phyloP scores from a whole-genome alignment of 805 yeast genomes.

The Wickerhamiella parazyma region DNA sequence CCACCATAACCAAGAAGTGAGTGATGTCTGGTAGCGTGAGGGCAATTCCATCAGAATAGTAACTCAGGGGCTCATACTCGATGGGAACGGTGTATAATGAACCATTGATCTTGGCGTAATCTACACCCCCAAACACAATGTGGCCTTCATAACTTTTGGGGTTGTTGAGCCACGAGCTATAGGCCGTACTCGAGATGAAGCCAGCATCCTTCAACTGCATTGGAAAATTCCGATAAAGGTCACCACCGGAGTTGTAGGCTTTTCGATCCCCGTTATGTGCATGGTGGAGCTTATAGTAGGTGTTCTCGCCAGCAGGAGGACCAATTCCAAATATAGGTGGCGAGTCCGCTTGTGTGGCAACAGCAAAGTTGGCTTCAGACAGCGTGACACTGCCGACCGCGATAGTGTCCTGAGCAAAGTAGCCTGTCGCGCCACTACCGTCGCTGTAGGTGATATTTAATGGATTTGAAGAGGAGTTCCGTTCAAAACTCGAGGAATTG shows the following conservation, averaged over 20 bases:
- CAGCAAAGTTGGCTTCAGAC: conserved; percentile 38
- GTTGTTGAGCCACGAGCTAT: conserved; percentile 32
- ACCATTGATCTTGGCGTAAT: conserved; percentile 30
- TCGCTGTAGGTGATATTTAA: conserved; percentile 30
- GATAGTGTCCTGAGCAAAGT: conserved; percentile 35
- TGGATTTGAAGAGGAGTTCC: not conserved
- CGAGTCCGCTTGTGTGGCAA: conserved; percentile 51
- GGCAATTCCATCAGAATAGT: not conserved
- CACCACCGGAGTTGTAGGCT: not conserved
- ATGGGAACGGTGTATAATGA: conserved; percentile 9
- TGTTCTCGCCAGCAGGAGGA: conserved; percentile 21
- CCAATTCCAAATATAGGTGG: conserved; percentile 36
- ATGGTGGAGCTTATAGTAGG: not conserved
- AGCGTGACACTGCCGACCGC: conserved; percentile 36
- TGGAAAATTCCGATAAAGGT: conserved; percentile 23
- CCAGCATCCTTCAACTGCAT: conserved; percentile 29
- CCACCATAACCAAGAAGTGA: conserved; percentile 1
- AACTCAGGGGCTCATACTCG: not conserved
- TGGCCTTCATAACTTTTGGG: conserved; percentile 23
- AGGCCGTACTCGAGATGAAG: conserved; percentile 29
- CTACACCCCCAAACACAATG: conserved; percentile 32
- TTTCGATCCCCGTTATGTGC: not conserved
- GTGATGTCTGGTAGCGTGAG: not conserved
- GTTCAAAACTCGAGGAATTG: not conserved
- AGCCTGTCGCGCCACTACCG: conserved; percentile 36